These are phyloP conservation scores for Taphrina pruni DNA, from an alignment of 1,139 yeast genomes.

Conservation along the genomic window DNA sequence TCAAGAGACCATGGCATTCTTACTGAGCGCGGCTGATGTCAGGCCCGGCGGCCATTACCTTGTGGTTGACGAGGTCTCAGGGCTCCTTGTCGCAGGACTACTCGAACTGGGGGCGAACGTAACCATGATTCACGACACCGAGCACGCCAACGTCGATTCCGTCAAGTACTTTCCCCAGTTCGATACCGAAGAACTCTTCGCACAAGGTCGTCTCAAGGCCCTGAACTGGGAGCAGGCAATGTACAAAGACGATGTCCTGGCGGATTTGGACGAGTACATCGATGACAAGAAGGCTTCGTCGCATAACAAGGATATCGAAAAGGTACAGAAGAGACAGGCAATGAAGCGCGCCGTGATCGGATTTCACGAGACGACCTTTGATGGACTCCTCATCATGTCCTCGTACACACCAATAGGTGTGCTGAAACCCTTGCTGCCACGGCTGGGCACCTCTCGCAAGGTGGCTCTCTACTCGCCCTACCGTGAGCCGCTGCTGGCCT, in stretches of 20 bases:
- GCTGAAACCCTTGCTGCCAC: slow-evolving; percentile 66
- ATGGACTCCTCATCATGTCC: slow-evolving; percentile 75
- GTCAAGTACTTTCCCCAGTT: slow-evolving; percentile 61
- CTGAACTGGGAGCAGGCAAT: slow-evolving; percentile 79
- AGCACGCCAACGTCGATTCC: slow-evolving; percentile 81
- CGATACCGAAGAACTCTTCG: slow-evolving; percentile 58
- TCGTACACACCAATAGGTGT: slow-evolving; percentile 72
- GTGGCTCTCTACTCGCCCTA: slow-evolving; percentile 78
- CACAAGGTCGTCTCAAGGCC: slow-evolving; percentile 63
- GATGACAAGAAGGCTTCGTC: slow-evolving; percentile 60
- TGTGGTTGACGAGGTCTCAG: slow-evolving; percentile 90
- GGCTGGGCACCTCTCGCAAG: slow-evolving; percentile 86
- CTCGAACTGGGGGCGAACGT: slow-evolving; percentile 82
- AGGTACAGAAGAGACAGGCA: slow-evolving; percentile 64
- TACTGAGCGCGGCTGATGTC: slow-evolving; percentile 78
- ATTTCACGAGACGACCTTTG: slow-evolving; percentile 67
- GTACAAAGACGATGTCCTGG: slow-evolving; percentile 68
- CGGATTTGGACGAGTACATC: slow-evolving; percentile 53
- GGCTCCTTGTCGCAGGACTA: slow-evolving; percentile 78
- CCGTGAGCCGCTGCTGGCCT: slow-evolving; percentile 75
- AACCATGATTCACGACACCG: slow-evolving; percentile 86
- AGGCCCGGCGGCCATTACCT: slow-evolving; percentile 88
- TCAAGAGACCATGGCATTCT: slow-evolving; percentile 77
- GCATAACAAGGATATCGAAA: slow-evolving; percentile 67
- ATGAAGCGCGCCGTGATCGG: slow-evolving; percentile 56